Evolutionary conservation across 116 monocot genomes (phyloP), one percentile per base, ranked within the genome.

Genomic region (Posidonia oceanica): DNA sequence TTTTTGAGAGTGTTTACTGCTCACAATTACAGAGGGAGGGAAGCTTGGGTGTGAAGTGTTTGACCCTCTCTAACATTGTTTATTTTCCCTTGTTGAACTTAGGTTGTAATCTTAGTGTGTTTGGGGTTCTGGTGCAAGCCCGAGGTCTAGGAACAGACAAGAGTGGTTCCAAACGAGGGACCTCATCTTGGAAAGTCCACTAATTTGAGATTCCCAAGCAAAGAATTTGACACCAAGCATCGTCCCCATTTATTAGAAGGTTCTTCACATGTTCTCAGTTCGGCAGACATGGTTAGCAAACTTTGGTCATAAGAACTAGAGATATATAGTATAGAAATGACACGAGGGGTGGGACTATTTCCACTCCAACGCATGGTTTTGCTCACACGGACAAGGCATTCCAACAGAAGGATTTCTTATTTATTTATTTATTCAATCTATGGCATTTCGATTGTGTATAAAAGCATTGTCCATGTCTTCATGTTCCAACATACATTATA

Each of bases 141-240:
- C 69, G 60, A 74, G 68, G 66, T 76, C 68, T 78, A 77, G 74
- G 7, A 62, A 69, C 65, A 67, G 81, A 79, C 79, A 79, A 72
- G 73, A 67, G 60, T 52, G 73, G 74, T 75, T 61, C 68, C 20
- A 38, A 69, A 67, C 68, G 61, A 75, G 75, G 57, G 56, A 22
- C 61, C 39, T 17, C 3, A 22, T 36, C 20, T 71, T 71, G 72
- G 80, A 59, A 76, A 80, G 36, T 74, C 69, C 51, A 59, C 66
- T 36, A 14, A 11, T 52, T 54, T 66, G 75, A 56, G 58, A 48
- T 70, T 52, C 71, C 71, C 71, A 51, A 71, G 61, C 21, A 39
- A 39, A 39, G 71, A 68, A 75, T 71, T 71, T 71, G 71, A 71
- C 77, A 52, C 64, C 22, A 39, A 23, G 52, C 29, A 42, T 59